phyloP scores from a whole-genome alignment of 169 alveolate species.

The Eimeria maxima region DNA sequence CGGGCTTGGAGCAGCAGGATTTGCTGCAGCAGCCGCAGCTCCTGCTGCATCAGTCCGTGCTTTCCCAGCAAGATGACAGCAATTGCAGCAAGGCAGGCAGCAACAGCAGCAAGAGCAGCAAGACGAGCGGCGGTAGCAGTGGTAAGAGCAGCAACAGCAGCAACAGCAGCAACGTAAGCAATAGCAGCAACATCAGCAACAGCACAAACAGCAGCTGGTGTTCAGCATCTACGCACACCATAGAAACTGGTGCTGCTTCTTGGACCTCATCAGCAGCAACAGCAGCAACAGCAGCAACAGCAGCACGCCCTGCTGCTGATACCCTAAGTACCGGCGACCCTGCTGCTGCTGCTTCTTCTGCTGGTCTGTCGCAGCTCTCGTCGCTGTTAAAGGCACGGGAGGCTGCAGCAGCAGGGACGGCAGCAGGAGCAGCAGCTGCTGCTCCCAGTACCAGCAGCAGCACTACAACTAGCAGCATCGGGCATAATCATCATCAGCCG shows the following conservation, averaged over 20 bases:
- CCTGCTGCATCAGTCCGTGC: constrained; percentile 5
- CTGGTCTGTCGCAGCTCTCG: not conserved
- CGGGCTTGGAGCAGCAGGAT: not conserved
- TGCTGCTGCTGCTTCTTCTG: constrained; percentile 3
- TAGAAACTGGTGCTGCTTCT: constrained; percentile 17
- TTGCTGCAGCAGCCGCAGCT: constrained; percentile 53
- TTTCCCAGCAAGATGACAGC: not conserved
- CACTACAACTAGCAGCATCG: not conserved
- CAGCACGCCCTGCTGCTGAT: not conserved
- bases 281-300: not conserved
- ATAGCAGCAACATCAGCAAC: constrained; percentile 36
- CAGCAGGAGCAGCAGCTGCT: not conserved
- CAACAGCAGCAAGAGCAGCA: constrained; percentile 32
- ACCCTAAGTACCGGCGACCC: not conserved
- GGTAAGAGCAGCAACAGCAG: not conserved
- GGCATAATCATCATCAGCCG: not conserved
- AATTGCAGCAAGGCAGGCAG: constrained; percentile 23
- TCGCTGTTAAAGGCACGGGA: not conserved
- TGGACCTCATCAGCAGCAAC: constrained; percentile 6
- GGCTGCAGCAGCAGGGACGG: not conserved
- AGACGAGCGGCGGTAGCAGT: not conserved
- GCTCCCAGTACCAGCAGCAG: not conserved
- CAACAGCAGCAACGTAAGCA: constrained; percentile 9
- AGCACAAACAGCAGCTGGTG: constrained; percentile 11
- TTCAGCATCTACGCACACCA: not conserved